A percentile compares a stretch with the other conserved stretches of the same genome.
phyloP scores from a whole-genome alignment of 2,329 filamentous ascomycete species.

The Aspergillus awamori region DNA sequence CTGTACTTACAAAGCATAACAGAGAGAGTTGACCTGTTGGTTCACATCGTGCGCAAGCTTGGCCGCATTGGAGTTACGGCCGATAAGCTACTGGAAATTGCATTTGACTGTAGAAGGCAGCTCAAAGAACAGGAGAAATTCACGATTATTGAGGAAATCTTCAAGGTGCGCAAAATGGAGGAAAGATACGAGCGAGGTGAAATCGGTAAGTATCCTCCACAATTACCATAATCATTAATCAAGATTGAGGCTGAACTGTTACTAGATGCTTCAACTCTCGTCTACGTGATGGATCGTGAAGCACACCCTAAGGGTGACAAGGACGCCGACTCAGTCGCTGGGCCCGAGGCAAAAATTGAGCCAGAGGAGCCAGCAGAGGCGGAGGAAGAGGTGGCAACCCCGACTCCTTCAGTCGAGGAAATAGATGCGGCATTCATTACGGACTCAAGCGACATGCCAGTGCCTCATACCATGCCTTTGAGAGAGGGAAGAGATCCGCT shows the following conservation, averaged over 20 bases:
- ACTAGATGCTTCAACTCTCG: slow-evolving; percentile 38
- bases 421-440: slow-evolving; percentile 28
- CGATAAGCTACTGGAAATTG: slow-evolving; percentile 45
- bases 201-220: slow-evolving; percentile 36
- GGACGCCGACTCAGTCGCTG: slow-evolving; percentile 34
- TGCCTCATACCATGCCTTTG: slow-evolving; percentile 27
- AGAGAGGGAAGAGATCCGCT: slow-evolving; percentile 19
- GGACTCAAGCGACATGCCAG: slow-evolving; percentile 25
- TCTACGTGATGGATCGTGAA: slow-evolving; percentile 44
- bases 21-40: slow-evolving; percentile 43
- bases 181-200: slow-evolving; percentile 46
- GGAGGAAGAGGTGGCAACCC: slow-evolving; percentile 31
- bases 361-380: slow-evolving; percentile 32
- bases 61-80: slow-evolving; percentile 39
- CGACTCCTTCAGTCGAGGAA: slow-evolving; percentile 31
- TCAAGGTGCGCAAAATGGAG: slow-evolving; percentile 44
- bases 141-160: slow-evolving; percentile 46
- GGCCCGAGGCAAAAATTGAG: slow-evolving; percentile 23
- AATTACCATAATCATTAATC: background rate
- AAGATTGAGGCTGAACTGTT: background rate
- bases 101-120: slow-evolving; percentile 43
- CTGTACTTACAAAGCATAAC: background rate
- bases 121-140: slow-evolving; percentile 40
- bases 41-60: slow-evolving; percentile 47
- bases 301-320: slow-evolving; percentile 36